Conservation (phyloP, 1,284 basidiomycete genomes). For the Inonotus obliquus region DNA sequence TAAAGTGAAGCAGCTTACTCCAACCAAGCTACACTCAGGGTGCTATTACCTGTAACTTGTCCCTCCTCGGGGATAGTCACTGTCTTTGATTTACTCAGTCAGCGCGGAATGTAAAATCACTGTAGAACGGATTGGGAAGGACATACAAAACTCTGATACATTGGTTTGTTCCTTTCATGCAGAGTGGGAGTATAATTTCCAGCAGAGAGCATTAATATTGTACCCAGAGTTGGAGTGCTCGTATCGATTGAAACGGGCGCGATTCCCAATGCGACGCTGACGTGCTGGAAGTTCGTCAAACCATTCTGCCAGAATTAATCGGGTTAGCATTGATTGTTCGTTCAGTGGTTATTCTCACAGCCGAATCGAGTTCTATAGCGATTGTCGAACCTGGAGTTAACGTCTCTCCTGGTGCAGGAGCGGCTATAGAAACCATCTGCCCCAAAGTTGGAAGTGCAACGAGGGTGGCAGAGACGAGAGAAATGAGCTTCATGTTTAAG, state of each 20-base stretch:
- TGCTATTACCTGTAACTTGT: background rate
- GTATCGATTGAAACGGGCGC: background rate
- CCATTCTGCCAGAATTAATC: conserved; percentile 4
- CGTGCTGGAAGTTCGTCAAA: conserved; percentile 12
- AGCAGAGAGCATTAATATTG: conserved; percentile 13
- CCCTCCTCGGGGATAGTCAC: conserved; percentile 12
- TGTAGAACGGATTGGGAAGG: background rate
- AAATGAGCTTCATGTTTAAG: background rate
- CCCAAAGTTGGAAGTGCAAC: conserved; percentile 1
- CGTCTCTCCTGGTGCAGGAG: conserved; percentile 5
- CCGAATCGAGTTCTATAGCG: conserved; percentile 9
- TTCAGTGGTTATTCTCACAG: background rate
- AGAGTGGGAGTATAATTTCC: conserved; percentile 10
- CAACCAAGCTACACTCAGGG: conserved; percentile 18
- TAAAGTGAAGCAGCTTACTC: background rate
- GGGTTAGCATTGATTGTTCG: background rate
- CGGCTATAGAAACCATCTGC: conserved; percentile 14
- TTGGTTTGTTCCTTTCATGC: conserved; percentile 9
- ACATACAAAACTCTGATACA: conserved; percentile 19
- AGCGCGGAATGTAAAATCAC: background rate
- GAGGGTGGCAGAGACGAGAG: background rate
- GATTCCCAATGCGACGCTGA: conserved; percentile 15
- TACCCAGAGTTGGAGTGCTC: background rate
- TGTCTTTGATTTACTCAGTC: conserved; percentile 1
- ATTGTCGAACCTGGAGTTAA: conserved; percentile 5